Base-by-base conservation (phyloP, 1,284 basidiomycete genomes). In the Phlebopus sp. region DNA sequence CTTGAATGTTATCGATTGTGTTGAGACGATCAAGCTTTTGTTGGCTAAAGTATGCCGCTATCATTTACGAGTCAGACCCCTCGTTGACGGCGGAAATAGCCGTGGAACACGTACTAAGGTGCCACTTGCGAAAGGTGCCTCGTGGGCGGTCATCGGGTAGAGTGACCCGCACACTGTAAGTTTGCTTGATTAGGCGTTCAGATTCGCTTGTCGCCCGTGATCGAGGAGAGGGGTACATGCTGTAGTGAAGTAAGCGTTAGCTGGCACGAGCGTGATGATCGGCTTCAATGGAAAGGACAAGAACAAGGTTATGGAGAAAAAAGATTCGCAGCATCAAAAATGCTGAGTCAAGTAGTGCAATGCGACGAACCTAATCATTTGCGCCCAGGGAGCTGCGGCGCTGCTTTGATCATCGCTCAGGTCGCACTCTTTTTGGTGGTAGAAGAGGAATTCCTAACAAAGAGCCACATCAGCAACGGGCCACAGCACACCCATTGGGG, bases 11-110 rank as follows among this genome's bases (percentile, higher is more conserved):
- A 60, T 88, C 85, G 49, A 90, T 78, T 21, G 81, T 84, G 52
- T 75, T 72, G 32, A 90, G 75, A 47, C 73, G 73, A 59, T 86
- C 83, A 49, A 89, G 70, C 44, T 77, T 82, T 57, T 80, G 78
- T 58, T 86, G 86, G 59, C 83, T 87, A 66, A 89, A 90, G 71
- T 90, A 90, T 38, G 86, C 86, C 55, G 86, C 86, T 89, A 60
- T 42, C 44, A 47, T 48, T 46, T 41, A 37, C 50, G 53, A 47
- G 46, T 57, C 49, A 44, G 49, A 2, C 9, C 8, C 27, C 32
- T 27, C 43, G 8, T 45, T 37, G 49, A 41, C 49, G 45, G 42
- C 45, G 47, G 55, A 51, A 60, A 63, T 63, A 62, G 52, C 52
- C 52, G 55, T 59, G 53, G 55, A 55, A 59, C 47, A 71, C 85